Base-by-base conservation (phyloP, 2,329 filamentous ascomycete genomes). In the Aurifilum marmelostoma region DNA sequence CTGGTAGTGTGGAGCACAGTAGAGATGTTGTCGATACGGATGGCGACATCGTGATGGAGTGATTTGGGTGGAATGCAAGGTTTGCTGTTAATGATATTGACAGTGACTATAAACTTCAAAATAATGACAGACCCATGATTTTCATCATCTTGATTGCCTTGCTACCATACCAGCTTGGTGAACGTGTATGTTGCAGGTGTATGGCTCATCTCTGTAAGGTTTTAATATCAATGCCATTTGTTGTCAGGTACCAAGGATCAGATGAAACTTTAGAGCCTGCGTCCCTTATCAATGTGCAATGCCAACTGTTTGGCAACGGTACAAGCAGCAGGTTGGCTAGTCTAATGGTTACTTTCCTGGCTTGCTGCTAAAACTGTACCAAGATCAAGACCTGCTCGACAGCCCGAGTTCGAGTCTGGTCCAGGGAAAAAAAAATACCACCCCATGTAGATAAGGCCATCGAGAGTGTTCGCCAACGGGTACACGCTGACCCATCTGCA, bases 381-480 rank as follows among this genome's bases (percentile, higher is more conserved):
- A 12, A 60, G 7, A 39, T 39, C n/a, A 60, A 39, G 58, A 12
- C 16, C 32, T 32, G 32, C 29, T 39, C 21, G 58, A 39, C 4
- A 18, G 16, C 58, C 58, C 29, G 1, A n/a, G 58, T 60, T 39
- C 58, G 58, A 39, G 58, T 32, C 12, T 24, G 58, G 18, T 60
- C 58, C 58, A 39, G 58, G 58, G n/a, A 12, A 14, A 59, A 18
- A n/a, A 3, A n/a, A 24, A 3, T n/a, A 29, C 32, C n/a, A n/a
- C n/a, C n/a, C n/a, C n/a, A n/a, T 2, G 58, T 60, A 34, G 58
- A 60, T 60, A 39, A 60, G 34, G 58, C n/a, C 12, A 39, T 24
- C 16, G 58, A 60, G 58, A 60, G 58, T 60, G 32, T 60, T 60
- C 29, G 58, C 58, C n/a, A 60, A 60, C 58, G 18, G 34, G 34